Base-by-base conservation (phyloP, 2,329 filamentous ascomycete genomes). In the Pyricularia pennisetigena region DNA sequence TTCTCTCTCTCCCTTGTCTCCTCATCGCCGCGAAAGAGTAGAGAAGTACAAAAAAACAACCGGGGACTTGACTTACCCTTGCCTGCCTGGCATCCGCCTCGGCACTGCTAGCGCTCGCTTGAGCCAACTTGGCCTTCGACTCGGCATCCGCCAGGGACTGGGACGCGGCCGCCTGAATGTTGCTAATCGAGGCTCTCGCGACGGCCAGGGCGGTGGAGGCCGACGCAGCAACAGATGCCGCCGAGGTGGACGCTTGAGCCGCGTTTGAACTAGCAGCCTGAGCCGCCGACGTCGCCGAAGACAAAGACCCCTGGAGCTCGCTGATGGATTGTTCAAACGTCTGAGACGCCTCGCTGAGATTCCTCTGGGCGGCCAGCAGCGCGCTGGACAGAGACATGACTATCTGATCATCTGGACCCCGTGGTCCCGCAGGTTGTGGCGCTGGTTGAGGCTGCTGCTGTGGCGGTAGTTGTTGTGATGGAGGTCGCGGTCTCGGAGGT, bases 151-250 rank as follows among this genome's bases (percentile, higher is more conserved):
- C 24, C 10, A 65, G 30, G 26, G 67, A 62, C 28, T 28, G 24
- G 3, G 67, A 68, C 16, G 66, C 66, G 49, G 41, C 59, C 6
- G 66, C 35, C 49, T 67, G 28, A 9, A 69, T 70, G 57, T 66
- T 69, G 5, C 69, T 71, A 26, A 70, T 68, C 1, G 71, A 70
- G 5, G 70, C 68, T 29, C 70, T 59, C 12, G 67, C 57, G 6
- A 49, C 59, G 20, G 70, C 28, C 14, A 71, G 24, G 9, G 68
- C 69, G 20, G 61, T 66, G 1, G 70, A 70, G 6, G 69, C 69
- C 1, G 69, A 71, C 14, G 69, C 54, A 23, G 67, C 67, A 8
- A 71, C 64, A 9, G 12, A 35, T 1, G 69, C 67, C 14, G 69
- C 68, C 6, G 70, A 69, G 8, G 65, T 61, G 63, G 63, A 30